Evolutionary conservation across 257 asterid genomes (phyloP).

Genomic region (Nicotiana paniculata): DNA sequence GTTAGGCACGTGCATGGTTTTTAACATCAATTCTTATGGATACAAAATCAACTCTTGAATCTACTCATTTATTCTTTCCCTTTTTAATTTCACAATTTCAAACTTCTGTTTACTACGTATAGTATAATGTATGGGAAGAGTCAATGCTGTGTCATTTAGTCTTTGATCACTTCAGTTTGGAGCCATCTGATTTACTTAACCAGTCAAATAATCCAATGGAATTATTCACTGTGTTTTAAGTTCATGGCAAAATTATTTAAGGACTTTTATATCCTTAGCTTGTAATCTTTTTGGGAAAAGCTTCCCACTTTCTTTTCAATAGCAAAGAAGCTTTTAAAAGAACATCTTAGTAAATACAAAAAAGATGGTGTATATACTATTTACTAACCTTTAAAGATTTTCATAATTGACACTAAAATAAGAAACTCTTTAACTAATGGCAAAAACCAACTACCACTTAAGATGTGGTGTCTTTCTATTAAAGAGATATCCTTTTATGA

Average conservation of each 20-base stretch:
- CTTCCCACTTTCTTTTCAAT: background rate
- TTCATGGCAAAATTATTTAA: background rate
- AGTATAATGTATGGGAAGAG: conserved; percentile 2
- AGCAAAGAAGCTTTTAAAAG: background rate
- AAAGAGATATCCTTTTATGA: background rate
- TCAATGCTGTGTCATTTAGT: conserved; percentile 1
- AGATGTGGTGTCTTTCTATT: background rate
- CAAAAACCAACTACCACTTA: background rate
- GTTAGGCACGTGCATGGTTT: conserved; percentile 49
- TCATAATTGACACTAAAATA: background rate
- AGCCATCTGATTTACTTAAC: background rate
- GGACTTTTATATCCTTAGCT: conserved; percentile 2
- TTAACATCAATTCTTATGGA: background rate
- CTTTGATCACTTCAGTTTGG: background rate
- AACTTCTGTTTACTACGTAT: background rate
- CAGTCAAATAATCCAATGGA: background rate
- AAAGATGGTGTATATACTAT: background rate
- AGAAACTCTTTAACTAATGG: too few species aligned
- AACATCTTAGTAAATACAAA: background rate
- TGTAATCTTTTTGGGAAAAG: background rate
- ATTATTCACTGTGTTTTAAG: background rate
- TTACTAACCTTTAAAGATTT: background rate
- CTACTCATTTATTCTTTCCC: background rate
- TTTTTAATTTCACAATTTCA: background rate
- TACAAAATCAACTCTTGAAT: background rate